phyloP scores from a whole-genome alignment of 495 filamentous ascomycete genomes.

The Hypomontagnella submonticulosa region DNA sequence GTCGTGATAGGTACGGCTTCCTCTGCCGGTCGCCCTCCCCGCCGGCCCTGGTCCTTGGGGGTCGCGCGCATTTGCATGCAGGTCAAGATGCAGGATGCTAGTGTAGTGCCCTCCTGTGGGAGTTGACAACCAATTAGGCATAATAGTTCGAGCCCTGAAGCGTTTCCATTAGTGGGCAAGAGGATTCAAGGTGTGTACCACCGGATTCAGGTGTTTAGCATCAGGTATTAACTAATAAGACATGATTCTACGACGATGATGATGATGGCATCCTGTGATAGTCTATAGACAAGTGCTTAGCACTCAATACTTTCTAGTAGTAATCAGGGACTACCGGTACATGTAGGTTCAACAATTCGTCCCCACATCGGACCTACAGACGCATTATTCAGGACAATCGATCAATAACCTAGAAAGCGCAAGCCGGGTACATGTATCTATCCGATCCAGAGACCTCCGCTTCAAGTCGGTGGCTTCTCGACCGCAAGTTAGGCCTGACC shows the following conservation, averaged over 20 bases:
- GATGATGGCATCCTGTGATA: neutral
- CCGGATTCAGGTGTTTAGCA: too few species aligned
- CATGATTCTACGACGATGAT: neutral
- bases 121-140: constrained; percentile 19
- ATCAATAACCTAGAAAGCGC: too few species aligned
- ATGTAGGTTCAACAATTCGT: too few species aligned
- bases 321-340: too few species aligned
- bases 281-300: neutral
- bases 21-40: constrained; percentile 21
- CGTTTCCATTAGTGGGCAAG: constrained; percentile 5
- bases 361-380: too few species aligned
- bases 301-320: neutral
- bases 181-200: neutral
- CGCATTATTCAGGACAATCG: too few species aligned
- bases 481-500: constrained; percentile 14
- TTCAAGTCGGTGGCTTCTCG: constrained; percentile 1
- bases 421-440: too few species aligned
- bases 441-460: neutral
- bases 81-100: constrained; percentile 34
- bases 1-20: constrained; percentile 36
- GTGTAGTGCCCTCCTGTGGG: constrained; percentile 9
- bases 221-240: too few species aligned
- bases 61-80: constrained; percentile 30
- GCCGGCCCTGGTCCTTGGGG: constrained; percentile 30
- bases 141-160: constrained; percentile 12